Conservation (phyloP, 768 basidiomycete genomes). For the Coprinellus micaceus region DNA sequence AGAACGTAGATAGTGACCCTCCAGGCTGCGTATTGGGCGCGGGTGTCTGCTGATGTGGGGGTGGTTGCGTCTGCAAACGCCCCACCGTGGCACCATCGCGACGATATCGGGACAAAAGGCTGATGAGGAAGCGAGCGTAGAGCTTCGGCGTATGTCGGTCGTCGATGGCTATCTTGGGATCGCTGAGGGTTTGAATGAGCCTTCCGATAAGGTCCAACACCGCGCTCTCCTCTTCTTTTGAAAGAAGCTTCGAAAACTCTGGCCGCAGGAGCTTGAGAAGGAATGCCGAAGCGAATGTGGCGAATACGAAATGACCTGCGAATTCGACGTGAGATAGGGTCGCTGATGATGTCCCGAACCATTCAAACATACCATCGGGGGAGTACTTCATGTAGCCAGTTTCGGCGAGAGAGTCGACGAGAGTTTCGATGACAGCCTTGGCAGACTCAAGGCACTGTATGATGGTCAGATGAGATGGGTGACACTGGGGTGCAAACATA, state of each 20-base stretch:
- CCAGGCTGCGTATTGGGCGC: conserved; percentile 12
- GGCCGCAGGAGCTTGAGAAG: conserved; percentile 76
- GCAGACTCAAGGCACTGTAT: conserved; percentile 68
- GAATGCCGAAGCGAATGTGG: conserved; percentile 80
- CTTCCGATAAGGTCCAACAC: conserved; percentile 70
- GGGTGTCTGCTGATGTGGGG: conserved; percentile 30
- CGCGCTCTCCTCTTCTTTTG: conserved; percentile 60
- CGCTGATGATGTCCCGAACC: not conserved
- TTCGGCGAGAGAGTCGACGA: conserved; percentile 63
- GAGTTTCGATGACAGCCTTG: conserved; percentile 58
- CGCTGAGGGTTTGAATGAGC: conserved; percentile 68
- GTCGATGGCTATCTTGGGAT: conserved; percentile 73
- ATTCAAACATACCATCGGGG: conserved; percentile 56
- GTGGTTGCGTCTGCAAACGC: conserved; percentile 49
- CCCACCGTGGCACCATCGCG: conserved; percentile 61
- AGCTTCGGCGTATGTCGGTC: conserved; percentile 77
- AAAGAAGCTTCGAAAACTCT: conserved; percentile 62
- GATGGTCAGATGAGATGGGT: conserved; percentile 7
- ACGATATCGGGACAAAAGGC: conserved; percentile 67
- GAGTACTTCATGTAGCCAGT: conserved; percentile 76
- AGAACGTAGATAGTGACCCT: conserved; percentile 26
- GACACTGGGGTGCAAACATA: not conserved
- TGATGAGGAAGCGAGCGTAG: conserved; percentile 75
- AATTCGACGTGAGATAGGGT: not conserved
- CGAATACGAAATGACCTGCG: conserved; percentile 71